Evolutionary conservation across 805 yeast genomes (phyloP).

Genomic region (Cyberlindnera maritima): DNA sequence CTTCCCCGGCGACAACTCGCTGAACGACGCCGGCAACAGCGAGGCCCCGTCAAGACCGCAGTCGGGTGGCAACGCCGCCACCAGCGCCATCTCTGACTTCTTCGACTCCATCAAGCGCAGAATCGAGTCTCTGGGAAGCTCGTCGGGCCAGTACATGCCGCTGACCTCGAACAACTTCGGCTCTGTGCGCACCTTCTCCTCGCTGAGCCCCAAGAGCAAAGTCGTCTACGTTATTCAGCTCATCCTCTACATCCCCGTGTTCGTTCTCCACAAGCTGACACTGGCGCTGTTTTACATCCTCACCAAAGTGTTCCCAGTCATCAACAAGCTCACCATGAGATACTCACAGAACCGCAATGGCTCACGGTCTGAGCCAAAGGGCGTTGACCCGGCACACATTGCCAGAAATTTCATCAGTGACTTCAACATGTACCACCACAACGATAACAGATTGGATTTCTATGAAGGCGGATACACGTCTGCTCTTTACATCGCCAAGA

Average conservation of each 20-base stretch:
- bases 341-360: conserved; percentile 38
- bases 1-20: conserved; percentile 20
- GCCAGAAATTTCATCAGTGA: conserved; percentile 50
- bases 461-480: conserved; percentile 77
- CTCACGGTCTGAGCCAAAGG: conserved; percentile 32
- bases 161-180: conserved; percentile 24
- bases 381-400: conserved; percentile 49
- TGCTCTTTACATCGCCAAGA: conserved; percentile 68
- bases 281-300: conserved; percentile 27
- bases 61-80: conserved; percentile 10
- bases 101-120: conserved; percentile 28
- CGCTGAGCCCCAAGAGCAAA: conserved; percentile 27
- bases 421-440: conserved; percentile 45
- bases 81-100: conserved; percentile 20
- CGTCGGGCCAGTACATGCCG: conserved; percentile 26
- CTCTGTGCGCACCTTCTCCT: conserved; percentile 8
- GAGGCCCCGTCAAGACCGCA: background rate
- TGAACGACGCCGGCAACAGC: background rate
- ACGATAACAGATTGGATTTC: conserved; percentile 32
- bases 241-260: conserved; percentile 33
- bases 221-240: conserved; percentile 29
- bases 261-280: conserved; percentile 30
- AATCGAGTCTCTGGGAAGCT: conserved; percentile 22
- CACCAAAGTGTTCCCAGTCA: conserved; percentile 33
- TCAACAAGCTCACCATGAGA: conserved; percentile 34